phyloP scores from a whole-genome alignment of 2,329 filamentous ascomycete species.

The Aspergillus persii region DNA sequence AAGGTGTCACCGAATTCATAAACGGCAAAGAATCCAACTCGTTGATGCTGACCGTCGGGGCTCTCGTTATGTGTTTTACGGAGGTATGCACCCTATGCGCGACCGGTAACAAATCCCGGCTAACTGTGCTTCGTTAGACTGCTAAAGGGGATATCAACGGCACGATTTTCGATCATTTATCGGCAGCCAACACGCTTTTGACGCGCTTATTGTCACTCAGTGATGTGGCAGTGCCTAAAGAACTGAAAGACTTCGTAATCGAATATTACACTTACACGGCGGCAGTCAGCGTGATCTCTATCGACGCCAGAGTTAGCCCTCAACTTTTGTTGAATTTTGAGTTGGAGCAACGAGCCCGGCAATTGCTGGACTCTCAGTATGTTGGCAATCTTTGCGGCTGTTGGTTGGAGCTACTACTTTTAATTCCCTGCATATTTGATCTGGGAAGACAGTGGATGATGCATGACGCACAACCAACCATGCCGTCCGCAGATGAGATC shows the following conservation, averaged over 20 bases:
- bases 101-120: background rate
- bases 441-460: conserved; percentile 35
- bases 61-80: conserved; percentile 48
- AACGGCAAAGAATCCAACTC: conserved; percentile 31
- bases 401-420: conserved; percentile 29
- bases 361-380: conserved; percentile 25
- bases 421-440: conserved; percentile 34
- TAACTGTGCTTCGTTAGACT: conserved; percentile 28
- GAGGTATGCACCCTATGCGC: conserved; percentile 36
- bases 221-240: conserved; percentile 32
- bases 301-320: conserved; percentile 30
- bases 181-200: conserved; percentile 45
- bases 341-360: conserved; percentile 39
- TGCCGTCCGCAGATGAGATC: conserved; percentile 42
- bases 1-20: conserved; percentile 30
- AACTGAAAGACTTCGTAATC: conserved; percentile 47
- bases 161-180: conserved; percentile 48
- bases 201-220: conserved; percentile 36
- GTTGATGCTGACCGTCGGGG: conserved; percentile 45
- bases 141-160: conserved; percentile 48
- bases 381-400: conserved; percentile 32
- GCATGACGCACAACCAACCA: conserved; percentile 20
- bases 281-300: conserved; percentile 49
- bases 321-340: conserved; percentile 41
- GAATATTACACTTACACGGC: conserved; percentile 52